Conservation (phyloP, 176 grass and related monocot genomes). For the Pontederia paniculata region DNA sequence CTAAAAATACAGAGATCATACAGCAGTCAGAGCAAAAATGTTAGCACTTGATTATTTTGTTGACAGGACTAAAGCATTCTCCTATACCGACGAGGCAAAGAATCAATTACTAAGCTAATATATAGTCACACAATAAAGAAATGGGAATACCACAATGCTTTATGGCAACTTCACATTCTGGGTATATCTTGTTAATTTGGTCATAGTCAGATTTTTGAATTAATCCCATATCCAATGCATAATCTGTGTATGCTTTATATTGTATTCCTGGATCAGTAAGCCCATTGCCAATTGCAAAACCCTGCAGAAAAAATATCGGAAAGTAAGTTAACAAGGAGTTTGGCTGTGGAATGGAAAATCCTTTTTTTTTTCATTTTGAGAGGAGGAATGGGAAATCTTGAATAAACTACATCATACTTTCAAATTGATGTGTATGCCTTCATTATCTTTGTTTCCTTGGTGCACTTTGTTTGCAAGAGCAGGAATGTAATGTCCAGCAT, state of each 20-base stretch:
- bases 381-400: too few species aligned
- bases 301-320: constrained; percentile 27
- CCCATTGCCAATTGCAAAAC: constrained; percentile 83
- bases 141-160: constrained; percentile 51
- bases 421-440: constrained; percentile 77
- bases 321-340: background rate
- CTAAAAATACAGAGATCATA: too few species aligned
- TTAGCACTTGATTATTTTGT: too few species aligned
- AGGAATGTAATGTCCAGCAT: constrained; percentile 90
- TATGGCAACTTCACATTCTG: constrained; percentile 60
- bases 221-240: constrained; percentile 68
- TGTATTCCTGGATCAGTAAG: constrained; percentile 83
- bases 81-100: too few species aligned
- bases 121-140: too few species aligned
- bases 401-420: constrained; percentile 39
- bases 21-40: too few species aligned
- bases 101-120: too few species aligned
- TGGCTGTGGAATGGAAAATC: too few species aligned
- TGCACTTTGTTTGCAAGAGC: constrained; percentile 71
- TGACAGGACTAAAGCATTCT: too few species aligned
- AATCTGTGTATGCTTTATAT: constrained; percentile 87
- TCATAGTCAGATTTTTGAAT: constrained; percentile 59
- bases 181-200: constrained; percentile 64
- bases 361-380: too few species aligned
- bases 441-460: constrained; percentile 75